These are phyloP conservation scores for Blastobotrys robertii DNA, from an alignment of 805 yeast genomes.

Conservation along the genomic window DNA sequence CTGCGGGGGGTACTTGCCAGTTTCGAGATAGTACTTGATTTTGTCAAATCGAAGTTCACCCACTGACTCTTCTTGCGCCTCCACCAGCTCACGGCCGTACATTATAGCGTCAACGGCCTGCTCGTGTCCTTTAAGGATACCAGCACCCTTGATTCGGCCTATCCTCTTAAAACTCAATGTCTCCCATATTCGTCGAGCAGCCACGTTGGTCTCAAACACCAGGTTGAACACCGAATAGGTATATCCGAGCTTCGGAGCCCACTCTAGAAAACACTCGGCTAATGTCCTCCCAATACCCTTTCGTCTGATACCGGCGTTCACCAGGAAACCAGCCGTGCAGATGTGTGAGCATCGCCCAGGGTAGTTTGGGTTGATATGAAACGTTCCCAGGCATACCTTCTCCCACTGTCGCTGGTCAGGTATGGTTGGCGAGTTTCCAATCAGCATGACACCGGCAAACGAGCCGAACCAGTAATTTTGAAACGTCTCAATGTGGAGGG, in stretches of 20 bases:
- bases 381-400: constrained; percentile 82
- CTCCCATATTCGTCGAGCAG: constrained; percentile 74
- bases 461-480: constrained; percentile 81
- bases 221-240: constrained; percentile 75
- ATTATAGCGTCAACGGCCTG: constrained; percentile 79
- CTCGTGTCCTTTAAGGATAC: constrained; percentile 74
- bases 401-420: constrained; percentile 70
- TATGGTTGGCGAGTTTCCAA: constrained; percentile 60
- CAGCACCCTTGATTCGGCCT: constrained; percentile 81
- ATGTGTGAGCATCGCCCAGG: constrained; percentile 91
- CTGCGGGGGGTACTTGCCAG: constrained; percentile 79
- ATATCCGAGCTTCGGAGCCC: constrained; percentile 88
- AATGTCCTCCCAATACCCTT: constrained; percentile 84
- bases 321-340: constrained; percentile 82
- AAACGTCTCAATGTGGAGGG: constrained; percentile 65
- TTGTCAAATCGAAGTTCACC: constrained; percentile 53
- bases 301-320: constrained; percentile 86
- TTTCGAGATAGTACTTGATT: constrained; percentile 64
- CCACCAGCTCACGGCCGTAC: constrained; percentile 71
- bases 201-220: constrained; percentile 79
- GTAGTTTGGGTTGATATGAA: constrained; percentile 75
- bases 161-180: constrained; percentile 63
- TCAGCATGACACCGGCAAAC: constrained; percentile 63
- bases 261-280: constrained; percentile 73
- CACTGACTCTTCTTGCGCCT: constrained; percentile 37